These are phyloP conservation scores for Magnusiomyces suaveolens DNA, from an alignment of 1,139 yeast genomes.

Conservation along the genomic window DNA sequence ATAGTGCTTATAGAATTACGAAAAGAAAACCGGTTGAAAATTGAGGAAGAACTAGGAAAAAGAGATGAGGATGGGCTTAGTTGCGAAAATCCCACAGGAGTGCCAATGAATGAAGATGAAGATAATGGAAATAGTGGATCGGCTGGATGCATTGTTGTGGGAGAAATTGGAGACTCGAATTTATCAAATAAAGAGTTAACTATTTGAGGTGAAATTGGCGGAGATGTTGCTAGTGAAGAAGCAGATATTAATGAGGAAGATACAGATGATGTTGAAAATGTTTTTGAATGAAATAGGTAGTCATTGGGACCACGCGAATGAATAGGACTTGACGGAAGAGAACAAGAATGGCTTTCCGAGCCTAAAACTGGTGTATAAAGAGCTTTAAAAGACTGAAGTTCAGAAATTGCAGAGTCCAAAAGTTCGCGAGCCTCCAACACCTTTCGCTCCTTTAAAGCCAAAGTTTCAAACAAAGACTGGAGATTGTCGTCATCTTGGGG, in stretches of 20 bases:
- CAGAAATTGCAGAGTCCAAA: constrained; percentile 24
- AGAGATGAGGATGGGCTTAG: background rate
- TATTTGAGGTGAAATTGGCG: background rate
- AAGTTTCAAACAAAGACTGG: constrained; percentile 29
- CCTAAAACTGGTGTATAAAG: constrained; percentile 22
- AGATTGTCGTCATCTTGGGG: constrained; percentile 22
- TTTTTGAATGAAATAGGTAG: background rate
- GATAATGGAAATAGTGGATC: background rate
- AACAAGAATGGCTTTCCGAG: background rate
- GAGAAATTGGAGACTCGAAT: background rate
- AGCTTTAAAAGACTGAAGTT: constrained; percentile 21
- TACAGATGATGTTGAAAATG: background rate
- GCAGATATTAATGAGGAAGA: background rate
- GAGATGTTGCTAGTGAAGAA: background rate
- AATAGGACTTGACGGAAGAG: background rate
- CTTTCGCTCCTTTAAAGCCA: constrained; percentile 32
- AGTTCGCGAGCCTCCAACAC: constrained; percentile 32
- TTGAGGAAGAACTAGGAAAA: background rate
- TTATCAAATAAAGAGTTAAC: background rate
- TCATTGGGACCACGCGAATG: background rate
- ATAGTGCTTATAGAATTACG: background rate
- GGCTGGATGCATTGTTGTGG: background rate
- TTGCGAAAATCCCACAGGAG: background rate
- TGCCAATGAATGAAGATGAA: background rate
- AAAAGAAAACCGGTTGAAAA: background rate